Evolutionary conservation across 2,329 filamentous ascomycete genomes (phyloP), one percentile per base, ranked within the genome.

Genomic region (Diaporthe batatas): DNA sequence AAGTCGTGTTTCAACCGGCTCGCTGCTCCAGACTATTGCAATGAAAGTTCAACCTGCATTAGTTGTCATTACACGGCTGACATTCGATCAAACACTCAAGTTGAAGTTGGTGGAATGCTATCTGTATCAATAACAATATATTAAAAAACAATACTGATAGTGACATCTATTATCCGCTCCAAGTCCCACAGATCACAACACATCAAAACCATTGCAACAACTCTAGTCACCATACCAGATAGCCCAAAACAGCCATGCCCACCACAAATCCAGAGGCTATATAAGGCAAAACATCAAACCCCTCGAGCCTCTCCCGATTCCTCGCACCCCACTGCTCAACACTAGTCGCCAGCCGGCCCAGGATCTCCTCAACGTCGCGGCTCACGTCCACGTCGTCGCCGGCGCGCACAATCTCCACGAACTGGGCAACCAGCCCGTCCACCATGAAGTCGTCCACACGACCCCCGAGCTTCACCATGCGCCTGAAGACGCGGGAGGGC

Each of bases 361-460:
- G 49, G 34, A 71, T 54, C 32, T 71, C 25, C 44, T 71, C 32
- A 1, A 54, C 64, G 23, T 71, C 68, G 29, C 7, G 4, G 39
- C 57, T 71, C 25, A 71, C 42, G 25, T 71, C 68, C 4, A 71
- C 57, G 32, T 59, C 68, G 16, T 64, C 68, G 12, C 42, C 6
- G 2, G 18, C 57, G 32, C 68, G 68, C 49, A 71, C 49, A 21
- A 71, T 64, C 12, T 71, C 68, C 25, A 51, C 55, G 5, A 71
- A 71, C n/a, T 71, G 68, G 23, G 68, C 68, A 5, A 71, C 47
- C 2, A 71, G 55, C 34, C 68, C 68, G 25, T 71, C 12, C 3
- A 57, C 68, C 55, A 32, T 62, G 2, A 62, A 71, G 5, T 71
- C 68, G 32, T 71, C 68, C 6, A 18, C 68, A 14, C 68, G 2